phyloP scores from a whole-genome alignment of 176 grass and related monocot genomes.

The Oryza longistaminata region DNA sequence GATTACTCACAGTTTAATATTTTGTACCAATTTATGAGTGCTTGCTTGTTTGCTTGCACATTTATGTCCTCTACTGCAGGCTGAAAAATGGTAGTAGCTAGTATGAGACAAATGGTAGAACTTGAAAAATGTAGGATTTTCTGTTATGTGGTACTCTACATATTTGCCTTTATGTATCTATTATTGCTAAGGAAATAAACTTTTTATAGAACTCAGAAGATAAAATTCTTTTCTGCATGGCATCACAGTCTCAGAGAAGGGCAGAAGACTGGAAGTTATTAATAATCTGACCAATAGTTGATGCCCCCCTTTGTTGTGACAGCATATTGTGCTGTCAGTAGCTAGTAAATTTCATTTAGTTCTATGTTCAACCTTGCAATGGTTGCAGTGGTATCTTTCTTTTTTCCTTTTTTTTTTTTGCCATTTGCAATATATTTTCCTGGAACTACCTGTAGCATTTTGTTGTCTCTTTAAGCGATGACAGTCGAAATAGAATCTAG shows the following conservation, averaged over 20 bases:
- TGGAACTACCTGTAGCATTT: neutral
- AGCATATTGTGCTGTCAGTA: neutral
- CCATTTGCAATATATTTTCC: neutral
- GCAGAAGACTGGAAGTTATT: neutral
- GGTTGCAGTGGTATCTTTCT: neutral
- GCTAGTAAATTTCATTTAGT: conserved; percentile 8
- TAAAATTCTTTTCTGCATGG: neutral
- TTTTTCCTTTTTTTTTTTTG: neutral
- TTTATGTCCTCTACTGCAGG: neutral
- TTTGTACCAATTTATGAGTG: conserved; percentile 5
- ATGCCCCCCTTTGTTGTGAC: conserved; percentile 12
- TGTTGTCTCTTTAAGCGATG: conserved; percentile 24
- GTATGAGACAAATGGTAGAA: neutral
- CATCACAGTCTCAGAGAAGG: neutral
- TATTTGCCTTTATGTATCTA: neutral
- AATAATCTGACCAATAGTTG: conserved; percentile 1
- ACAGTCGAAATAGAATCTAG: neutral
- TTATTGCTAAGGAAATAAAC: neutral
- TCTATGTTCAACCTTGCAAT: neutral
- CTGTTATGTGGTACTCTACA: neutral
- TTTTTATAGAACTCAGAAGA: neutral
- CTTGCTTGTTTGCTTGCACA: conserved; percentile 3
- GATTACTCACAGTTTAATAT: neutral
- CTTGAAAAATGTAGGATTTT: conserved; percentile 20
- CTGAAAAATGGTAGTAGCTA: conserved; percentile 10